phyloP scores from a whole-genome alignment of 805 yeast genomes.

The Saitoella complicata region DNA sequence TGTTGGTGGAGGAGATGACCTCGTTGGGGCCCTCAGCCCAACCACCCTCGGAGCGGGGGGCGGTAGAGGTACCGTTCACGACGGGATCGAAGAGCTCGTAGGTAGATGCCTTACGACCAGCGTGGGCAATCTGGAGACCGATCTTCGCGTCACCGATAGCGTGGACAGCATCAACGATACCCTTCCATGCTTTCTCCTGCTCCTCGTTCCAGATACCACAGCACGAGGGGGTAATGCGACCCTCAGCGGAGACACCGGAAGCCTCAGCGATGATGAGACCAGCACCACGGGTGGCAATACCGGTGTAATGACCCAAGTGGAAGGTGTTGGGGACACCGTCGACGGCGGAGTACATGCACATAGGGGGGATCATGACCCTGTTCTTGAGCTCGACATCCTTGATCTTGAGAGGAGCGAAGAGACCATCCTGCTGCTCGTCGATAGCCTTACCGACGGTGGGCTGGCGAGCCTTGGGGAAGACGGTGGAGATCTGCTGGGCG shows the following conservation, averaged over 20 bases:
- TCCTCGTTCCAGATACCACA: constrained; percentile 50
- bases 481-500: too few relatives aligned
- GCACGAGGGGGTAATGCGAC: constrained; percentile 23
- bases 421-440: too few relatives aligned
- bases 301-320: constrained; percentile 29
- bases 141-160: constrained; percentile 24
- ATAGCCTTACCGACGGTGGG: too few relatives aligned
- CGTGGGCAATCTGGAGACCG: constrained; percentile 42
- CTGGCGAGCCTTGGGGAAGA: too few relatives aligned
- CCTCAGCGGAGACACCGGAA: constrained; percentile 24
- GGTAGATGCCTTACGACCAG: constrained; percentile 34
- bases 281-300: constrained; percentile 28
- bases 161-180: constrained; percentile 31
- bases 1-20: constrained; percentile 32
- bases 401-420: constrained; percentile 30
- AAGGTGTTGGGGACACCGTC: constrained; percentile 28
- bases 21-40: constrained; percentile 18
- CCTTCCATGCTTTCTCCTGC: constrained; percentile 70
- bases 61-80: constrained; percentile 7
- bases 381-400: constrained; percentile 26
- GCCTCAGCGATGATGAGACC: constrained; percentile 33
- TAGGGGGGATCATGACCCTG: constrained; percentile 29
- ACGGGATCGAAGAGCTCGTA: constrained; percentile 15
- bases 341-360: constrained; percentile 30
- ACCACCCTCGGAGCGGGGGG: constrained; percentile 10